Conservation (phyloP, 495 filamentous ascomycete species). For the Neurospora tetrasperma region DNA sequence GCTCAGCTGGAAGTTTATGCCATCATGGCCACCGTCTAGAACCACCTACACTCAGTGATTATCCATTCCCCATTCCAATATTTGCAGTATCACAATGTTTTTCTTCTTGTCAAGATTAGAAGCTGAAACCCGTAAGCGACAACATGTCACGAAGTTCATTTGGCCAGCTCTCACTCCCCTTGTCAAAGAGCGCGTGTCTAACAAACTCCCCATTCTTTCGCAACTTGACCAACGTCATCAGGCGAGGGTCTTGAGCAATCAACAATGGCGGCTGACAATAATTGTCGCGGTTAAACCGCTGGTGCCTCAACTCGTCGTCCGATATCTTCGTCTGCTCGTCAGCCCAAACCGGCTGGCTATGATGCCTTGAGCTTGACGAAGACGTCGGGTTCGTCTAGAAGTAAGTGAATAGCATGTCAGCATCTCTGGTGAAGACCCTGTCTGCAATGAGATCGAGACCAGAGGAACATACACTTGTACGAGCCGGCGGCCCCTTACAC, state of each 20-base stretch:
- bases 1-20: no score
- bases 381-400: not conserved
- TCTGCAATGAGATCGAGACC: not conserved
- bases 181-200: fast-evolving
- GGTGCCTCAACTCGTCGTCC: fast-evolving
- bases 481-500: not conserved
- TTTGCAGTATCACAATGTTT: no score
- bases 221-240: not conserved
- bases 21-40: no score
- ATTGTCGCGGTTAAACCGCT: not conserved
- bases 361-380: not conserved
- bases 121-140: not conserved
- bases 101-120: not conserved
- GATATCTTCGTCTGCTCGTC: not conserved
- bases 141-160: not conserved
- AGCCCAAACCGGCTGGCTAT: not conserved
- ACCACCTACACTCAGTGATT: no score
- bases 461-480: not conserved
- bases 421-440: not conserved
- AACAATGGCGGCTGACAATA: not conserved
- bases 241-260: not conserved
- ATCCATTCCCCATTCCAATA: no score
- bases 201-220: not conserved
- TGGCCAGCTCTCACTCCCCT: not conserved
- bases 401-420: not conserved